phyloP scores from a whole-genome alignment of 108 stramenopile genomes.

The Mediolabrus comicus region DNA sequence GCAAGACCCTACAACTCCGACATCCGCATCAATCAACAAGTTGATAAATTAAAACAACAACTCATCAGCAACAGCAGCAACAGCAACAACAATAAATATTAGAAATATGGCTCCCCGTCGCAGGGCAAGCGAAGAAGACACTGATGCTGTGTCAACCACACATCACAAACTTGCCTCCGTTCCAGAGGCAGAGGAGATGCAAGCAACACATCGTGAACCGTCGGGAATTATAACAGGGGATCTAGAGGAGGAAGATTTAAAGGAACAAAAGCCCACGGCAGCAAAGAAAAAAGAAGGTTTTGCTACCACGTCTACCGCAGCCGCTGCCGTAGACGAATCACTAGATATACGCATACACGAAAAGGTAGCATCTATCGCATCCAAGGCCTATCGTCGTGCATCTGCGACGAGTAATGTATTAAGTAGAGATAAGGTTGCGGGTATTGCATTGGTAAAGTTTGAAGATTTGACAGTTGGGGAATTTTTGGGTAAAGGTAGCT shows the following conservation, averaged over 20 bases:
- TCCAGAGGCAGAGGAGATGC: no score
- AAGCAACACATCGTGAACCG: no score
- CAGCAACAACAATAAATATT: not conserved
- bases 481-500: conserved; percentile 59
- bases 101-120: not conserved
- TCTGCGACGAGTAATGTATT: conserved; percentile 22
- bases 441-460: conserved; percentile 18
- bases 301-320: not conserved
- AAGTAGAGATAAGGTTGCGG: conserved; percentile 1
- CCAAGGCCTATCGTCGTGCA: conserved; percentile 17
- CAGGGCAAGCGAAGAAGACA: not conserved
- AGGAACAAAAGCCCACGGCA: not conserved
- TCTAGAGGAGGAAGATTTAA: not conserved
- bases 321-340: not conserved
- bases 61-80: not conserved
- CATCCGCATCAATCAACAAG: no score
- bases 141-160: not conserved
- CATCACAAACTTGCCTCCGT: not conserved
- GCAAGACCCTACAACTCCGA: no score
- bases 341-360: conserved; percentile 5
- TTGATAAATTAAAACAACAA: no score
- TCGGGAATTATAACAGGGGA: no score
- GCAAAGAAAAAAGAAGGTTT: not conserved
- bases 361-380: conserved; percentile 16
- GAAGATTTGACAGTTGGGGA: conserved; percentile 35